Evolutionary conservation across 805 yeast genomes (phyloP).

Genomic region (Candida suzukii): DNA sequence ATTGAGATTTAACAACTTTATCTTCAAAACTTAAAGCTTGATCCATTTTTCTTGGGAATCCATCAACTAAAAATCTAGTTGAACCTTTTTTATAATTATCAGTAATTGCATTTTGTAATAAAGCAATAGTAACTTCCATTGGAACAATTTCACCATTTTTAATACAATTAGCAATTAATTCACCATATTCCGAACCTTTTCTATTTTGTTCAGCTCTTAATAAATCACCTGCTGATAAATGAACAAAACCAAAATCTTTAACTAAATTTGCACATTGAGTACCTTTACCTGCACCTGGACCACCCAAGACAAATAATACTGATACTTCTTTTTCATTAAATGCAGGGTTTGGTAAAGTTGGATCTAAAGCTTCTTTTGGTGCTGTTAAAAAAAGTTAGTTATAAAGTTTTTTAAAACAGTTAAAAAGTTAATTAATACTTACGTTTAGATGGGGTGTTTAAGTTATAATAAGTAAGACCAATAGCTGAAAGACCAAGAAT

Average conservation of each 20-base stretch:
- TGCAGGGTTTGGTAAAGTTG: slow-evolving; percentile 29
- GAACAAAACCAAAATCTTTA: slow-evolving; percentile 72
- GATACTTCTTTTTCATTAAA: slow-evolving; percentile 62
- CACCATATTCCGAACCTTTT: slow-evolving; percentile 76
- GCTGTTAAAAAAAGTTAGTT: slow-evolving; percentile 5
- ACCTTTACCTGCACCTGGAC: slow-evolving; percentile 98
- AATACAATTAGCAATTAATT: slow-evolving; percentile 75
- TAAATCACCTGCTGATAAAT: slow-evolving; percentile 93
- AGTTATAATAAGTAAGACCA: slow-evolving; percentile 26
- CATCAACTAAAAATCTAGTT: slow-evolving; percentile 77
- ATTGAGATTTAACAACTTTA: slow-evolving; percentile 58
- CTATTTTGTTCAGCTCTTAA: slow-evolving; percentile 87
- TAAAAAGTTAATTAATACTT: neutral
- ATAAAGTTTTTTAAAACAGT: neutral
- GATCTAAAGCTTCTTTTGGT: slow-evolving; percentile 27
- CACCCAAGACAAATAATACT: slow-evolving; percentile 89
- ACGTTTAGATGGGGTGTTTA: slow-evolving; percentile 19
- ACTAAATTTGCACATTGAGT: slow-evolving; percentile 91
- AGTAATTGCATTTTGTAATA: slow-evolving; percentile 72
- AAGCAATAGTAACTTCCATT: slow-evolving; percentile 80
- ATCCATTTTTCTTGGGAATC: slow-evolving; percentile 98
- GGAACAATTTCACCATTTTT: slow-evolving; percentile 91
- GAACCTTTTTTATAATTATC: slow-evolving; percentile 42
- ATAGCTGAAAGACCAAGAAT: slow-evolving; percentile 22
- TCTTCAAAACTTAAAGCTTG: slow-evolving; percentile 93